Base-by-base conservation (phyloP, 2,329 filamentous ascomycete genomes). In the Atkinsonella texensis region DNA sequence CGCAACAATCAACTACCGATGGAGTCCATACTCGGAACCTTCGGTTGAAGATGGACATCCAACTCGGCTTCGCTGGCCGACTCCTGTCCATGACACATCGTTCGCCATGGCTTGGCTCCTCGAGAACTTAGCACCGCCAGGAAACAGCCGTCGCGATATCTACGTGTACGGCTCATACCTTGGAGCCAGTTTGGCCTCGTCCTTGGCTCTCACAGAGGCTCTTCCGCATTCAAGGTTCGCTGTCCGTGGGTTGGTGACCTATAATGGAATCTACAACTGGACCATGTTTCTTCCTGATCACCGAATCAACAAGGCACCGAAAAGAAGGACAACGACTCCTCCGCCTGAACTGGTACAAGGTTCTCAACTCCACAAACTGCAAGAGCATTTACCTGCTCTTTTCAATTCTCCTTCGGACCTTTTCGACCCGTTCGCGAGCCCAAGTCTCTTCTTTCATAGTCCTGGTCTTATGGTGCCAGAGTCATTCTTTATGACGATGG, bases 251-350 rank as follows among this genome's bases (percentile, higher is more conserved):
- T 62, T 81, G 33, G 65, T 79, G 15, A 72, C 74, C 8, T 75
- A 75, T 63, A 80, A 84, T 56, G 80, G 79, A 42, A 71, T 84
- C 53, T 84, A 80, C 65, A 76, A 84, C 65, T 84, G 80, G 81
- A 80, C 78, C 52, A 76, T 70, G 62, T 78, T 82, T 53, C 69
- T 80, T 11, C 75, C 75, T 0, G 71, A 75, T 55, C 75, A 81
- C 52, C 70, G 68, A 7, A 63, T 72, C 54, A 72, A 78, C 57
- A 59, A 52, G 6, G 51, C 58, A 1, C 49, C 56, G 10, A 60
- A 46, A 12, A 50, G 42, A 15, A 62, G 57, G 49, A 52, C 39
- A 11, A 20, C 49, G 9, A 51, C 59, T 9, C 49, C 58, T 10
- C 49, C 57, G 4, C 52, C 52, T 4, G 58, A 53, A 35, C 59